Evolutionary conservation across 139 green algal genomes (phyloP), one percentile per base, ranked within the genome.

Genomic region (Asterochloris sp.): DNA sequence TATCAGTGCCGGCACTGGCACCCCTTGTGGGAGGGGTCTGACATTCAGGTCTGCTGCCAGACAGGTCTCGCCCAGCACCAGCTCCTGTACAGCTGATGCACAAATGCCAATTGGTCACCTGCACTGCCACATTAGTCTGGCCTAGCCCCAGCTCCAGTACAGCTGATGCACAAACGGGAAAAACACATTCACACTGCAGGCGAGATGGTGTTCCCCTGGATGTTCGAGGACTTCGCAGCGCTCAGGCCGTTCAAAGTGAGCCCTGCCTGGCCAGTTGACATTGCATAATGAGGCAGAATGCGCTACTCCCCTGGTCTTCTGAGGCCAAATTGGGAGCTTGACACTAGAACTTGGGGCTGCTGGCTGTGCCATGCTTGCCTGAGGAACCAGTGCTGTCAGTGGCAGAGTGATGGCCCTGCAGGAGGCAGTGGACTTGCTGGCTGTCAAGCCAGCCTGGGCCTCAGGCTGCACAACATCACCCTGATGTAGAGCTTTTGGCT

Each of bases 181-280:
- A 8, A 9, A 10, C 2, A 9, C 21, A 26, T 8, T 26, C 10
- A 4, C 19, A 24, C 10, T 80, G 69, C 88, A 85, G 89, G 94
- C 13, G 95, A 99, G 89, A 97, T 97, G 92, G 92, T 98, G 47
- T 99, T 97, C 85, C 95, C 95, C 38, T 98, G 92, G 89, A 96
- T 98, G 93, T 95, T 97, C 91, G 93, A 98, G 62, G 94, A 98
- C 61, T 91, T 97, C 79, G 87, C 86, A 8, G 75, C 79, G 64
- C 88, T 99, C 81, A 84, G 86, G 62, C 92, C 91, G 10, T 86
- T 96, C 69, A 93, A 93, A 82, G 77, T 81, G 8, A 27, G 74
- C 13, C 10, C 54, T 60, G 23, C 12, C 26, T 16, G 62, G 74
- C 38, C 47, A 14, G 11, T 66, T 63, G 19, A 29, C 38, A 66